Evolutionary conservation across 495 filamentous ascomycete genomes (phyloP).

Genomic region (Neurospora sp.): DNA sequence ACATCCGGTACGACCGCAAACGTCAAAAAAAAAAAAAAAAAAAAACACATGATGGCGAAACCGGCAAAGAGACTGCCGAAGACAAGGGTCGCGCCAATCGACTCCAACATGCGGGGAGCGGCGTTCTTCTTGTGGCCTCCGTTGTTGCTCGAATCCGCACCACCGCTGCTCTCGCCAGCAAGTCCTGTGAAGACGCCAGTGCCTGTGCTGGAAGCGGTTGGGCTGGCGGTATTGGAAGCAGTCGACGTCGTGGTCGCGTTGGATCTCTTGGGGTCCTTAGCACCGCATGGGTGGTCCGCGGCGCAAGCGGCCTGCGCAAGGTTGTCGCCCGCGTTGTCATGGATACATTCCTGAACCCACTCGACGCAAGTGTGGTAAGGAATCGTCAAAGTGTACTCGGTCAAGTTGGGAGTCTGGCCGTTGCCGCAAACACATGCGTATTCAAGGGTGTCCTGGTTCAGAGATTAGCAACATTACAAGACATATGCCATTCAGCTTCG

Average conservation of each 20-base stretch:
- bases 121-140: slow-evolving; percentile 16
- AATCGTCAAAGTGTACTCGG: slow-evolving; percentile 76
- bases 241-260: slow-evolving; percentile 49
- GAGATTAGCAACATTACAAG: background rate
- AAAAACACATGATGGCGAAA: slow-evolving; percentile 47
- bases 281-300: slow-evolving; percentile 68
- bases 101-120: slow-evolving; percentile 11
- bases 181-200: slow-evolving; percentile 40
- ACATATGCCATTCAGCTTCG: background rate
- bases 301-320: slow-evolving; percentile 56
- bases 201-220: slow-evolving; percentile 22
- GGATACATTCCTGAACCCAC: slow-evolving; percentile 54
- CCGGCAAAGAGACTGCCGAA: slow-evolving; percentile 52
- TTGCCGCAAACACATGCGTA: slow-evolving; percentile 74
- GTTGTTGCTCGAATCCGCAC: slow-evolving; percentile 5
- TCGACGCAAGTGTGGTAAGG: slow-evolving; percentile 77
- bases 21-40: background rate
- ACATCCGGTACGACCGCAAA: background rate
- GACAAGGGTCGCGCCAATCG: slow-evolving; percentile 25
- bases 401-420: slow-evolving; percentile 59
- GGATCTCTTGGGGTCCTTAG: slow-evolving; percentile 51
- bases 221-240: slow-evolving; percentile 28
- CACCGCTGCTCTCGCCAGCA: slow-evolving; percentile 24
- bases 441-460: slow-evolving; percentile 48
- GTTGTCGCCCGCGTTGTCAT: slow-evolving; percentile 29